Evolutionary conservation across 352 stramenopile genomes (phyloP).

Genomic region (Pythium insidiosum): DNA sequence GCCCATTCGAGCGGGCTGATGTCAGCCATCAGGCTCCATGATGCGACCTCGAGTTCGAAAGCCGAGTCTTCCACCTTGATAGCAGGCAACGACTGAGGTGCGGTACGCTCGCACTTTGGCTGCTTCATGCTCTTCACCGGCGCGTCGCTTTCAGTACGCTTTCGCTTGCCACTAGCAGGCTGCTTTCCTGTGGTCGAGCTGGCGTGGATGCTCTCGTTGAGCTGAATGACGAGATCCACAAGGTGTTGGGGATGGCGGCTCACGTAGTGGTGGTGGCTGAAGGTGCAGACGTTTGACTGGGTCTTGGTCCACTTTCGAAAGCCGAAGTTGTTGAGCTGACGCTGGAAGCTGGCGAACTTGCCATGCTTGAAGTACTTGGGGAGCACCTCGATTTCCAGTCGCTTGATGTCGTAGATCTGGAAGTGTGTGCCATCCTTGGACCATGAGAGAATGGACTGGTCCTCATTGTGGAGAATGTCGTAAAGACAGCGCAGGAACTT

Average conservation of each 20-base stretch:
- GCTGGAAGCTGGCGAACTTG: conserved; percentile 89
- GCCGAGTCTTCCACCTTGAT: conserved; percentile 10
- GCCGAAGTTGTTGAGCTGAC: conserved; percentile 91
- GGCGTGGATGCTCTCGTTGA: conserved; percentile 5
- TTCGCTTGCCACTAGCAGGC: conserved; percentile 14
- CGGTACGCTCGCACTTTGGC: neutral
- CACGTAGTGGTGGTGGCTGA: conserved; percentile 63
- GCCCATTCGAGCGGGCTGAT: conserved; percentile 14
- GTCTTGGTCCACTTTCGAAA: conserved; percentile 88
- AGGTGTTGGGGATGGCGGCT: conserved; percentile 52
- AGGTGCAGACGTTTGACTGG: conserved; percentile 69
- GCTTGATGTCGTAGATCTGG: conserved; percentile 55
- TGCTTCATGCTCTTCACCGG: conserved; percentile 9
- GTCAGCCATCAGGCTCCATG: conserved; percentile 15
- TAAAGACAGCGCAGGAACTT: conserved; percentile 80
- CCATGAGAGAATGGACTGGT: conserved; percentile 64
- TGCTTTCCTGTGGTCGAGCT: too few relatives aligned
- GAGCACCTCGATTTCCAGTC: conserved; percentile 65
- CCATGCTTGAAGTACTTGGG: conserved; percentile 93
- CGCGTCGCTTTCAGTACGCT: conserved; percentile 12
- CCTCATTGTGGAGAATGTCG: conserved; percentile 66
- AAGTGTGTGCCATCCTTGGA: conserved; percentile 57
- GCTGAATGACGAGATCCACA: conserved; percentile 32
- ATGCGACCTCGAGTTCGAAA: conserved; percentile 20
- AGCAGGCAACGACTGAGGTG: neutral